Evolutionary conservation across 176 grass and related monocot species (phyloP).

Genomic region (Thinopyrum elongatum): DNA sequence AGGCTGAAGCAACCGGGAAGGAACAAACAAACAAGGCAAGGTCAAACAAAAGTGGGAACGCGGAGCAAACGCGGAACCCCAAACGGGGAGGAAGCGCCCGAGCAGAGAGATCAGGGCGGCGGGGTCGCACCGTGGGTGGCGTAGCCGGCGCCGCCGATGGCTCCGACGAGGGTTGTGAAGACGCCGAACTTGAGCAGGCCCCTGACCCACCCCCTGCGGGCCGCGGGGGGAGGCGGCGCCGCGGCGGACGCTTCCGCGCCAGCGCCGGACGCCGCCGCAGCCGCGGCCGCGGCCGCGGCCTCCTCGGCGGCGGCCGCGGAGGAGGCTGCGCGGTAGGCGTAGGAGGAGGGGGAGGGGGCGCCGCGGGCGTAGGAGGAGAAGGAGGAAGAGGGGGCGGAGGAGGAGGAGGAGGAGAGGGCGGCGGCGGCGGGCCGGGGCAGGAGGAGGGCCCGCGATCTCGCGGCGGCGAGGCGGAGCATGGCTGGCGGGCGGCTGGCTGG

Average conservation of each 20-base stretch:
- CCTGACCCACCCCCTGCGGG: slow-evolving; percentile 48
- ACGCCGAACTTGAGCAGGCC: slow-evolving; percentile 55
- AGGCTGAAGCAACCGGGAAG: slow-evolving; percentile 44
- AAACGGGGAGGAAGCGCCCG: neutral
- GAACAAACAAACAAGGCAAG: neutral
- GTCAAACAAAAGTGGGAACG: slow-evolving; percentile 4
- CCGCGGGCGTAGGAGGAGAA: neutral
- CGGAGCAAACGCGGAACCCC: neutral
- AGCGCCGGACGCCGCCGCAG: neutral
- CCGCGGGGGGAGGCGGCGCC: neutral
- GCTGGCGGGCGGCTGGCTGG: slow-evolving; percentile 12
- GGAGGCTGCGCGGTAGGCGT: slow-evolving; percentile 2
- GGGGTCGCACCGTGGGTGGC: slow-evolving; percentile 54
- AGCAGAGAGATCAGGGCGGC: slow-evolving; percentile 10
- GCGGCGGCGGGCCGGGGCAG: neutral
- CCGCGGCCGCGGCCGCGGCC: neutral
- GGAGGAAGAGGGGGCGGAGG: neutral
- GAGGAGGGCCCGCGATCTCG: slow-evolving; percentile 44
- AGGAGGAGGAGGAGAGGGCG: neutral
- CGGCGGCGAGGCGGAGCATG: slow-evolving; percentile 35
- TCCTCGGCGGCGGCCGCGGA: neutral
- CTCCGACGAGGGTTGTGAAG: slow-evolving; percentile 51
- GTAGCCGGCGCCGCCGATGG: slow-evolving; percentile 55
- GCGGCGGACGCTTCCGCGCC: neutral
- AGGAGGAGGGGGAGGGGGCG: neutral